A percentile compares a stretch with the other conserved stretches of the same genome.
Evolutionary conservation across 1,139 yeast genomes (phyloP).

Genomic region (Fermentozyma sake): DNA sequence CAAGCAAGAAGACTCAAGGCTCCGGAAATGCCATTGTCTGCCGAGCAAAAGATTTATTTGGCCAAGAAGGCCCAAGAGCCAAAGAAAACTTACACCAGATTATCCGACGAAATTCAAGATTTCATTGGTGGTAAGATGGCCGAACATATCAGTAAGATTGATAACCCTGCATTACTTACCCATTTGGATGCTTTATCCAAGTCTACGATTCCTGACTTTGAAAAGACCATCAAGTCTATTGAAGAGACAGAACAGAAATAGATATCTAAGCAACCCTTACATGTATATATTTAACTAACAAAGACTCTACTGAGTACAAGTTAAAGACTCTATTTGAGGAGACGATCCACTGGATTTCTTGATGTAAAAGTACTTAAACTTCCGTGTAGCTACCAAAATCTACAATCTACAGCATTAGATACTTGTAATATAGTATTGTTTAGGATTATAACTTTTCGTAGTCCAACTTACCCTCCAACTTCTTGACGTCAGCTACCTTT

Average conservation of each 20-base stretch:
- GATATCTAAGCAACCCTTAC: too few species aligned
- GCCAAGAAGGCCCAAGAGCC: constrained; percentile 48
- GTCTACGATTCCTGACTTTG: constrained; percentile 26
- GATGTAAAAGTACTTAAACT: too few species aligned
- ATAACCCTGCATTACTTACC: constrained; percentile 31
- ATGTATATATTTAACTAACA: too few species aligned
- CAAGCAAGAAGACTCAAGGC: constrained; percentile 62
- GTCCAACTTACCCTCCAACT: constrained; percentile 92
- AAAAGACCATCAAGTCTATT: constrained; percentile 22
- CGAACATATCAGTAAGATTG: constrained; percentile 42
- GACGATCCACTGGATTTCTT: too few species aligned
- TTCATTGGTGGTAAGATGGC: constrained; percentile 70
- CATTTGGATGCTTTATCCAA: constrained; percentile 41
- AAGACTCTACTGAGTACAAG: too few species aligned
- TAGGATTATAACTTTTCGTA: constrained; percentile 70
- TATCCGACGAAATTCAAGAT: constrained; percentile 64
- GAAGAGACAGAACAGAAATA: constrained; percentile 6
- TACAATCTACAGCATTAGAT: neutral
- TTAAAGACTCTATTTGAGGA: too few species aligned
- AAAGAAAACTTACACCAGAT: constrained; percentile 41
- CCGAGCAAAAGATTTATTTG: constrained; percentile 57
- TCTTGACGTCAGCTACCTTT: constrained; percentile 95
- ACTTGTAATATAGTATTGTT: constrained; percentile 2
- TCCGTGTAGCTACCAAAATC: too few species aligned
- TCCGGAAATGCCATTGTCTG: constrained; percentile 78